These are phyloP conservation scores for Elymus sibiricus DNA, from an alignment of 176 grass and related monocot genomes.

Conservation along the genomic window DNA sequence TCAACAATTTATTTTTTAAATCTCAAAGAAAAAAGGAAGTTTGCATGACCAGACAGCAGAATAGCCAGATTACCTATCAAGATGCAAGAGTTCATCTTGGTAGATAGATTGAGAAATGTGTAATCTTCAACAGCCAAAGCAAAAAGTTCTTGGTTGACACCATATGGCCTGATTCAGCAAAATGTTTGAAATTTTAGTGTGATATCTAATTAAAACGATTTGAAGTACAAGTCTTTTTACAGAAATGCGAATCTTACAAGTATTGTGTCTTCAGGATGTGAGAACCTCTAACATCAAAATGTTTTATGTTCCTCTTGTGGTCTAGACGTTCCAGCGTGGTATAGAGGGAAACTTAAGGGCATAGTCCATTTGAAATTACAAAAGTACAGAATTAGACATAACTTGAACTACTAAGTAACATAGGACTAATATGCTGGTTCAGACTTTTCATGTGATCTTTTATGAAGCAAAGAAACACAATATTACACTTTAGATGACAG, in stretches of 20 bases:
- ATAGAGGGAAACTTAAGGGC: slow-evolving; percentile 49
- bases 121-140: neutral
- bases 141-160: neutral
- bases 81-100: slow-evolving; percentile 44
- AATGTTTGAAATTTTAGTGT: too few species aligned
- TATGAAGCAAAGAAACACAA: too few species aligned
- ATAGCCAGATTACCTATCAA: slow-evolving; percentile 37
- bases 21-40: too few species aligned
- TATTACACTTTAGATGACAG: too few species aligned
- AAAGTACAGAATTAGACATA: neutral
- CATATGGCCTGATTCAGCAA: slow-evolving; percentile 34
- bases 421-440: too few species aligned
- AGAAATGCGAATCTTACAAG: slow-evolving; percentile 16
- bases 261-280: slow-evolving; percentile 39
- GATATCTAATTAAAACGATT: neutral
- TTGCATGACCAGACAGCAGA: neutral
- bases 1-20: too few species aligned
- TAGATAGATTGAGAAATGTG: slow-evolving; percentile 27
- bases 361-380: slow-evolving; percentile 50
- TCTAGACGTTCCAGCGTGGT: slow-evolving; percentile 53
- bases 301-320: too few species aligned
- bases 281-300: slow-evolving; percentile 25
- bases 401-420: neutral
- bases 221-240: neutral
- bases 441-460: too few species aligned